Evolutionary conservation across 345 rosid genomes (phyloP).

Genomic region (Linum usitatissimum): DNA sequence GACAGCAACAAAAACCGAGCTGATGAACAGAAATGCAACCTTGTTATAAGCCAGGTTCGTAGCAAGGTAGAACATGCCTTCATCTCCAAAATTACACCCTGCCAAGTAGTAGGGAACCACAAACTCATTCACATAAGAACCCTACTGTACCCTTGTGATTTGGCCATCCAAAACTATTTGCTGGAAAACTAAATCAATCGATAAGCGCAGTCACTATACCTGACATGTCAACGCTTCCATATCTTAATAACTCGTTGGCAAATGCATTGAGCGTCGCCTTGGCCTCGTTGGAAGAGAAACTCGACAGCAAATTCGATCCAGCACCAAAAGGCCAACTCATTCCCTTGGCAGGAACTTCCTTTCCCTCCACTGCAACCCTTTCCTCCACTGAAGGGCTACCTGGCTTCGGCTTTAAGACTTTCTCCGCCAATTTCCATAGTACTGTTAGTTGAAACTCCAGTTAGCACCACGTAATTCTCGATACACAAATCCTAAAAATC

Average conservation of each 20-base stretch:
- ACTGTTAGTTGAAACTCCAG: constrained; percentile 85
- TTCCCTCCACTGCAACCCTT: constrained; percentile 25
- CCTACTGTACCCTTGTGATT: not conserved
- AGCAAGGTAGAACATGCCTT: constrained; percentile 73
- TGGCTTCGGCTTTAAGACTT: constrained; percentile 44
- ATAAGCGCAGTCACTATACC: constrained; percentile 32
- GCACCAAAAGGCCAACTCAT: constrained; percentile 61
- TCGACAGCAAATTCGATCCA: constrained; percentile 67
- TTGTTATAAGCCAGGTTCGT: constrained; percentile 90
- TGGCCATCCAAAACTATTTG: not conserved
- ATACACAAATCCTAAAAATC: not conserved
- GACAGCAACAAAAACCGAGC: not conserved
- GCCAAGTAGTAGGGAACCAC: constrained; percentile 20
- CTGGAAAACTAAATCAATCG: not conserved
- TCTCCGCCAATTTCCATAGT: constrained; percentile 82
- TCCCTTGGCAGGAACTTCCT: constrained; percentile 43
- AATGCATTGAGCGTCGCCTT: constrained; percentile 79
- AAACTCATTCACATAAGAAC: not conserved
- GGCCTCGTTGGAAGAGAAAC: constrained; percentile 51
- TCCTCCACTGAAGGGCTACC: constrained; percentile 30
- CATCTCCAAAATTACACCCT: constrained; percentile 94
- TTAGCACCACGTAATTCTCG: constrained; percentile 28
- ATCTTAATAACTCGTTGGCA: constrained; percentile 66
- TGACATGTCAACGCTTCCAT: constrained; percentile 83
- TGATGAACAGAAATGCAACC: constrained; percentile 29